A percentile compares a stretch with the other conserved stretches of the same genome.
These are phyloP conservation scores for Hydnum rufescens DNA, from an alignment of 768 basidiomycete species.

Conservation along the genomic window DNA sequence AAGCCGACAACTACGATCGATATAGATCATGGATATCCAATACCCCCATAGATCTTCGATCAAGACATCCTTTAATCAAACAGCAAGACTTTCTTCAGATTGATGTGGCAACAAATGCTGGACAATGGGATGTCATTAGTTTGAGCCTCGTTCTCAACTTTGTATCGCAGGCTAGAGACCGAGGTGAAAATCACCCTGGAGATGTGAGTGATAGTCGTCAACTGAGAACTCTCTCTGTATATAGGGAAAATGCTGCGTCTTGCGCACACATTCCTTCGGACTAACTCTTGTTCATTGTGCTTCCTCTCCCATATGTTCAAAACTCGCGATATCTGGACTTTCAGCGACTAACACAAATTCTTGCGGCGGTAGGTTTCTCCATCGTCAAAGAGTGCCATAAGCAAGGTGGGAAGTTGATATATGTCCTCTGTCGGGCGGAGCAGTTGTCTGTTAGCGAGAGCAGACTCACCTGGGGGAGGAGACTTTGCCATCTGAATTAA, in stretches of 20 bases:
- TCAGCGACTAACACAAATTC: slow-evolving; percentile 13
- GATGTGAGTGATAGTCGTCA: too few relatives aligned
- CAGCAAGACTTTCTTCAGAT: slow-evolving; percentile 73
- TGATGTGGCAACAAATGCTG: slow-evolving; percentile 28
- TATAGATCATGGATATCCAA: slow-evolving; percentile 52
- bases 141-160: slow-evolving; percentile 84
- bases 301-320: slow-evolving; percentile 64
- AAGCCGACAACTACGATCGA: slow-evolving; percentile 55
- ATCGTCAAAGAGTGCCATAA: slow-evolving; percentile 42
- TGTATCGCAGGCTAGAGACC: slow-evolving; percentile 47
- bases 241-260: slow-evolving; percentile 52
- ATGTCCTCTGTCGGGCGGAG: slow-evolving; percentile 50
- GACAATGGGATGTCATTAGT: slow-evolving; percentile 60
- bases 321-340: slow-evolving; percentile 69
- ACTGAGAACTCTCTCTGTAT: neutral
- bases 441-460: too few relatives aligned
- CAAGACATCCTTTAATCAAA: slow-evolving; percentile 60
- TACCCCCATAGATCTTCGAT: slow-evolving; percentile 65
- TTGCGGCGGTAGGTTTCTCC: slow-evolving; percentile 36
- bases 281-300: slow-evolving; percentile 47
- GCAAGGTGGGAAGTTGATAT: slow-evolving; percentile 63
- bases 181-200: slow-evolving; percentile 50
- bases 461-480: too few relatives aligned
- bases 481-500: too few relatives aligned
- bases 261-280: slow-evolving; percentile 34